Percentiles rank a stretch among this genome's conserved stretches.
These are phyloP conservation scores for Dalbergia oliveri DNA, from an alignment of 306 rosid species.

Conservation along the genomic window DNA sequence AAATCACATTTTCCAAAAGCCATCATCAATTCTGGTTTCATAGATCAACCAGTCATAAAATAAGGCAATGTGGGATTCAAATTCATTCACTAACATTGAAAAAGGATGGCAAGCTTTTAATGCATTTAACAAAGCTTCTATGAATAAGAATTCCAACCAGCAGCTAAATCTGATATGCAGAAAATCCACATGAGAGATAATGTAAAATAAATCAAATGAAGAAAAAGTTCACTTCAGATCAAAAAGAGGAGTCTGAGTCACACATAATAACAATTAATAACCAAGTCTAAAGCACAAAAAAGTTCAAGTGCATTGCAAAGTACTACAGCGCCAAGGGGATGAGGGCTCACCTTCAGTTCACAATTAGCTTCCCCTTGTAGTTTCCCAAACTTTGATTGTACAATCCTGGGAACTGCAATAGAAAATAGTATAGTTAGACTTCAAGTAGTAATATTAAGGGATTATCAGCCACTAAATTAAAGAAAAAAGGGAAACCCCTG, in stretches of 20 bases:
- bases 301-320: neutral
- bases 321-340: neutral
- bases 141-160: neutral
- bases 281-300: constrained; percentile 16
- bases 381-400: constrained; percentile 94
- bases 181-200: constrained; percentile 17
- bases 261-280: neutral
- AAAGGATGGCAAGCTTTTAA: no score
- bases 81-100: no score
- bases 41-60: neutral
- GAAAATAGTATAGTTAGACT: constrained; percentile 34
- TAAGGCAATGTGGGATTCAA: no score
- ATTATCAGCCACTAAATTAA: neutral
- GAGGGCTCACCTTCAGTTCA: constrained; percentile 73
- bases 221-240: constrained; percentile 11
- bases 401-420: constrained; percentile 86
- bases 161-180: constrained; percentile 17
- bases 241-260: neutral
- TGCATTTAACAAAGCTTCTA: no score
- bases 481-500: neutral
- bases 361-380: constrained; percentile 93
- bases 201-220: constrained; percentile 12
- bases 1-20: neutral
- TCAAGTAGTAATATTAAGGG: constrained; percentile 21
- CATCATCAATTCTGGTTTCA: neutral